A percentile compares a stretch with the other conserved stretches of the same genome.
Conservation (phyloP, 2,329 filamentous ascomycete species). For the Gremmenia infestans region DNA sequence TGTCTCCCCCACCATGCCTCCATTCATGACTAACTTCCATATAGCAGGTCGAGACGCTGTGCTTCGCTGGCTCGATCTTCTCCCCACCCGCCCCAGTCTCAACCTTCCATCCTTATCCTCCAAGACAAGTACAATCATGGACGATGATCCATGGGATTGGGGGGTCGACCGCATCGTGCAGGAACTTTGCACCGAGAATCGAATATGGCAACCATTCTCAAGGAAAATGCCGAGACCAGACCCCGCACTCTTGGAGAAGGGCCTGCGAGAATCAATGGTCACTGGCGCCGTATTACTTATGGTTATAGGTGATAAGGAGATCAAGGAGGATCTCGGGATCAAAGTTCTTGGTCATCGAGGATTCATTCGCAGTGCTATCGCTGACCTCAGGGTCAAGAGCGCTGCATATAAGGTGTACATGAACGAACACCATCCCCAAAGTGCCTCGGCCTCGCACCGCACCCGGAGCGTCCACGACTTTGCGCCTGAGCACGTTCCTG, state of each 20-base stretch:
- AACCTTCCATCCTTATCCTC: slow-evolving; percentile 15
- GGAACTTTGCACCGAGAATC: slow-evolving; percentile 55
- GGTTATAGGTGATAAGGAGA: slow-evolving; percentile 17
- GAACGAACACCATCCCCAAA: neutral
- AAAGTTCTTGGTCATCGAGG: slow-evolving; percentile 18
- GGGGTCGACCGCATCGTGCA: slow-evolving; percentile 59
- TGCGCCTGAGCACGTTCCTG: neutral
- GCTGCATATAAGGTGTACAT: slow-evolving; percentile 37
- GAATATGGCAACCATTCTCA: slow-evolving; percentile 42
- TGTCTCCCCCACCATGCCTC: neutral
- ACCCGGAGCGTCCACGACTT: neutral
- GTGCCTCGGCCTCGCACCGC: neutral
- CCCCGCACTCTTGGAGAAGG: slow-evolving; percentile 44
- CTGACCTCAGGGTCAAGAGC: slow-evolving; percentile 49
- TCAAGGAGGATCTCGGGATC: slow-evolving; percentile 25
- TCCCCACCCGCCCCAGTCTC: slow-evolving; percentile 1
- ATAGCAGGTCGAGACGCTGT: slow-evolving; percentile 9
- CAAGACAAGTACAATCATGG: slow-evolving; percentile 29
- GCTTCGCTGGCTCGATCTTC: slow-evolving; percentile 12
- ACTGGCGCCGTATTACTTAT: slow-evolving; percentile 22
- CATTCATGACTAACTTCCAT: slow-evolving; percentile 16
- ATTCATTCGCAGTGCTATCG: slow-evolving; percentile 51
- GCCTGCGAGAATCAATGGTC: slow-evolving; percentile 57
- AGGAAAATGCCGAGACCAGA: slow-evolving; percentile 40
- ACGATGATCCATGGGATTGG: slow-evolving; percentile 71